These are phyloP conservation scores for Coffea humblotiana DNA, from an alignment of 305 asterid genomes.

Conservation along the genomic window DNA sequence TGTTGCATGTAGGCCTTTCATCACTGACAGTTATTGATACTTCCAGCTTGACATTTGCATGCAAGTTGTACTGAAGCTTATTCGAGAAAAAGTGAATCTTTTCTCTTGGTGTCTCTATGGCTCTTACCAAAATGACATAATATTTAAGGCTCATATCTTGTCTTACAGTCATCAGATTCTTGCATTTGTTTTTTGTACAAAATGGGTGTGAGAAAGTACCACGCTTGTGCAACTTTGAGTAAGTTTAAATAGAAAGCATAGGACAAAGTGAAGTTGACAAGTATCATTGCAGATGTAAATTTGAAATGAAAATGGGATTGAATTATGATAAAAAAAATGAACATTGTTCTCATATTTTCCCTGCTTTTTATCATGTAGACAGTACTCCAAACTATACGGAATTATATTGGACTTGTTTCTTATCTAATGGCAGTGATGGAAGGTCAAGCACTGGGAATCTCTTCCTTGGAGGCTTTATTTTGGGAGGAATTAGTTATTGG, in stretches of 20 bases:
- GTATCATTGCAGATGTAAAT: neutral
- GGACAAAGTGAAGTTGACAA: slow-evolving; percentile 1
- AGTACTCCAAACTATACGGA: neutral
- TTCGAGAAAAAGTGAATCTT: neutral
- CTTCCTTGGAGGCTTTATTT: slow-evolving; percentile 79
- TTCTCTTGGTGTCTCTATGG: neutral
- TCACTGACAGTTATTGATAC: neutral
- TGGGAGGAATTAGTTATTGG: slow-evolving; percentile 82
- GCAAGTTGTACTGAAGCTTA: neutral
- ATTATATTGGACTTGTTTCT: slow-evolving; percentile 5
- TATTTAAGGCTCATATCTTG: neutral
- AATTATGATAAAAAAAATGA: neutral
- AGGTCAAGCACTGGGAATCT: slow-evolving; percentile 44
- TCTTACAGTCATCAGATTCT: neutral
- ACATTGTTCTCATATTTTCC: neutral
- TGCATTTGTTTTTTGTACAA: neutral
- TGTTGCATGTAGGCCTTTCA: neutral
- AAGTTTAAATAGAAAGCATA: neutral
- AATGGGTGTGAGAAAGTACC: neutral
- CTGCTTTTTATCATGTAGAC: neutral
- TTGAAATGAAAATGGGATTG: neutral
- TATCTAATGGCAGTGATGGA: slow-evolving; percentile 52
- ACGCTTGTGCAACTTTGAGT: neutral
- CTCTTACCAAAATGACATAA: neutral
- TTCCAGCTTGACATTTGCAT: neutral